Conservation (phyloP, 495 filamentous ascomycete genomes). For the Aspergillus funiculosus region DNA sequence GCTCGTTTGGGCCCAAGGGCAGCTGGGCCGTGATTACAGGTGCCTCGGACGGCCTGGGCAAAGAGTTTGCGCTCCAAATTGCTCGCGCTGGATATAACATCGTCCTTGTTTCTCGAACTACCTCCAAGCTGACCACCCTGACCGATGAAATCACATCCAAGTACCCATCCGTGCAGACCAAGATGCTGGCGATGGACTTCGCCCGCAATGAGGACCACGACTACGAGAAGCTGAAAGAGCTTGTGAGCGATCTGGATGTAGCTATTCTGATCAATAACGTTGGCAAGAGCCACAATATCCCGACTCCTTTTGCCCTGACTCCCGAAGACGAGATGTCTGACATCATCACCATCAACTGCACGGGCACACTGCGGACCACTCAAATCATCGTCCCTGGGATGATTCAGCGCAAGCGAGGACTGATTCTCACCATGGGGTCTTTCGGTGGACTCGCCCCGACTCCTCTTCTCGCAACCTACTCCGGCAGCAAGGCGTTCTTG, state of each 20-base stretch:
- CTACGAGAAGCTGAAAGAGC: conserved; percentile 62
- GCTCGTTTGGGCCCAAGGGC: conserved; percentile 83
- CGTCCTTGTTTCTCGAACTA: conserved; percentile 87
- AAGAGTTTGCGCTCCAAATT: conserved; percentile 89
- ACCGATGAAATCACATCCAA: conserved; percentile 67
- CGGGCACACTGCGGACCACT: conserved; percentile 80
- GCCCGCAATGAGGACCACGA: conserved; percentile 65
- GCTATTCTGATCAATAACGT: conserved; percentile 96
- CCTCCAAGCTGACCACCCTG: conserved; percentile 76
- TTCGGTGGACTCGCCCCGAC: conserved; percentile 88
- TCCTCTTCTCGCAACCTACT: conserved; percentile 92
- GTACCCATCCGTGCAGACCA: conserved; percentile 57
- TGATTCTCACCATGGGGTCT: conserved; percentile 96
- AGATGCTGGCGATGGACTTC: conserved; percentile 87
- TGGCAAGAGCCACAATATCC: conserved; percentile 86
- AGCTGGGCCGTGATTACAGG: conserved; percentile 95
- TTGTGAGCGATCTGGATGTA: conserved; percentile 69
- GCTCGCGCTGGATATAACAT: conserved; percentile 90
- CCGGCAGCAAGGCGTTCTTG: conserved; percentile 95
- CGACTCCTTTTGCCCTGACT: conserved; percentile 80
- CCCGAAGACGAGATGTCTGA: conserved; percentile 68
- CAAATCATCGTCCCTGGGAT: conserved; percentile 80
- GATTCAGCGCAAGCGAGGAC: conserved; percentile 69
- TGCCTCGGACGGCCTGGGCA: conserved; percentile 93
- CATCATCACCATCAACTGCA: conserved; percentile 93